phyloP scores from a whole-genome alignment of 768 basidiomycete genomes.

The Cyclocybe cylindracea region DNA sequence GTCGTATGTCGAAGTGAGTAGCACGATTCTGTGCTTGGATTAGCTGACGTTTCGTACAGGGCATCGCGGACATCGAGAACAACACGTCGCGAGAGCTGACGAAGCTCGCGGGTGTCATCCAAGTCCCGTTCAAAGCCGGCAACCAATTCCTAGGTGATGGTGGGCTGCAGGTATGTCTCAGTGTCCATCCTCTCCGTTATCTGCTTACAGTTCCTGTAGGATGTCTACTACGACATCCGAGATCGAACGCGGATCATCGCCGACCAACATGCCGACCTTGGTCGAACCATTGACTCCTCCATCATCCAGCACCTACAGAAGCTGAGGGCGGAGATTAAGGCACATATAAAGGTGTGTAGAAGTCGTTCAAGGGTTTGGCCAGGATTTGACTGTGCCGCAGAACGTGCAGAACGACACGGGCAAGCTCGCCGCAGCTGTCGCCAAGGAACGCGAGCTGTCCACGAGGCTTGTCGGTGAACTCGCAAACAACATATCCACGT shows the following conservation, averaged over 20 bases:
- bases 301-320: slow-evolving; percentile 98
- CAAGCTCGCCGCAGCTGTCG: slow-evolving; percentile 86
- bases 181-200: not conserved
- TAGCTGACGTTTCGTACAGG: slow-evolving; percentile 25
- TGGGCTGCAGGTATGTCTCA: slow-evolving; percentile 71
- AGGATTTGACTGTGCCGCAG: slow-evolving; percentile 31
- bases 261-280: slow-evolving; percentile 95
- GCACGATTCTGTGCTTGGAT: not conserved
- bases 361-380: not conserved
- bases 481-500: slow-evolving; percentile 80
- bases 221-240: slow-evolving; percentile 89
- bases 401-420: slow-evolving; percentile 96
- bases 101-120: slow-evolving; percentile 93
- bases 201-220: slow-evolving; percentile 42
- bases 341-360: slow-evolving; percentile 82
- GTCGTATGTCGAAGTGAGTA: slow-evolving; percentile 76
- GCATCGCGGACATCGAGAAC: slow-evolving; percentile 85
- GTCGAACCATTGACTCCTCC: slow-evolving; percentile 93
- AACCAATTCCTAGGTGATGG: slow-evolving; percentile 99
- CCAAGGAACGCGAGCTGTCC: slow-evolving; percentile 90
- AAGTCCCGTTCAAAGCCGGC: slow-evolving; percentile 93
- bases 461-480: slow-evolving; percentile 86
- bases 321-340: slow-evolving; percentile 92
- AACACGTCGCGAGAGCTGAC: slow-evolving; percentile 92
- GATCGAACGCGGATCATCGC: slow-evolving; percentile 93